Conservation (phyloP, 2,329 filamentous ascomycete genomes). For the Fusarium miscanthi region DNA sequence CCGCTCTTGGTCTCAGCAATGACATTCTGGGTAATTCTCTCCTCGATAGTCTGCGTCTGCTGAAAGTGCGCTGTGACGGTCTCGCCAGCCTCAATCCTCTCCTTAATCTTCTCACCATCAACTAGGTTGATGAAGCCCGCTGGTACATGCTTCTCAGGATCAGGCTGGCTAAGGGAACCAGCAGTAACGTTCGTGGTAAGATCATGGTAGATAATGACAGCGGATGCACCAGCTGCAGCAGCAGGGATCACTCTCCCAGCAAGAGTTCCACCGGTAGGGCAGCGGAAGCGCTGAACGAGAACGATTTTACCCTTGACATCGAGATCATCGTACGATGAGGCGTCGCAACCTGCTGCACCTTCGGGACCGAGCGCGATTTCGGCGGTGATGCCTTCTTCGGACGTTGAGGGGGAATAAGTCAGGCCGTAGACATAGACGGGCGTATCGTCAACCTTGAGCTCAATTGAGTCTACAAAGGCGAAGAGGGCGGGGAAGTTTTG, state of each 20-base stretch:
- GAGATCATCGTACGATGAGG: conserved; percentile 28
- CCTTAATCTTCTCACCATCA: conserved; percentile 55
- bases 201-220: conserved; percentile 38
- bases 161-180: conserved; percentile 37
- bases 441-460: conserved; percentile 47
- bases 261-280: conserved; percentile 41
- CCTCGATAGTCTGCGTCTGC: conserved; percentile 38
- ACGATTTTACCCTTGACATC: conserved; percentile 45
- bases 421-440: conserved; percentile 34
- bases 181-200: conserved; percentile 34
- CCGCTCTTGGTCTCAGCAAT: conserved; percentile 35
- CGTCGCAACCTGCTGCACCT: conserved; percentile 39
- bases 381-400: conserved; percentile 32
- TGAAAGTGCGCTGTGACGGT: conserved; percentile 33
- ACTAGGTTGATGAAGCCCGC: conserved; percentile 42
- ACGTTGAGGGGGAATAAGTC: conserved; percentile 37
- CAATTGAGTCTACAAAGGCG: conserved; percentile 54
- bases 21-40: conserved; percentile 37
- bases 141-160: conserved; percentile 31
- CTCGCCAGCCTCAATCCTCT: conserved; percentile 54
- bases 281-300: conserved; percentile 37
- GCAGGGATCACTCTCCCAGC: conserved; percentile 37
- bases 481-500: conserved; percentile 63
- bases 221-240: conserved; percentile 34
- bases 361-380: conserved; percentile 36